Conservation (phyloP, 2,329 filamentous ascomycete species). For the Torrubiella hemipterigena region DNA sequence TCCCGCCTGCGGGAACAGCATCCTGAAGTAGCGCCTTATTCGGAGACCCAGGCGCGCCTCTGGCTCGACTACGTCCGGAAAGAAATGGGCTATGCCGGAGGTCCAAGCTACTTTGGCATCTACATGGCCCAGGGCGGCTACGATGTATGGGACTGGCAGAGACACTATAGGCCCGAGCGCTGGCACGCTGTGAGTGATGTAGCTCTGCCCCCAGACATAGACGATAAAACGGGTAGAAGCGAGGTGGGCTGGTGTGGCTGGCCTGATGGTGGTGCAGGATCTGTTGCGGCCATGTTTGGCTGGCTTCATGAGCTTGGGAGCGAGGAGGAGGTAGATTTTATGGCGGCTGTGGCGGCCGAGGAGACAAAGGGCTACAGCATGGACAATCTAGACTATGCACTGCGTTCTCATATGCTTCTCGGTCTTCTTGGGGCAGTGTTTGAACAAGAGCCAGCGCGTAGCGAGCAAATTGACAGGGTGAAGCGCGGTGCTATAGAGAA, state of each 20-base stretch:
- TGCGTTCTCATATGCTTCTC: slow-evolving; percentile 9
- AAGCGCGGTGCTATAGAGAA: neutral
- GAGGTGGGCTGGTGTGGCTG: slow-evolving; percentile 6
- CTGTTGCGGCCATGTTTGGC: slow-evolving; percentile 2
- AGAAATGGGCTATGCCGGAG: neutral
- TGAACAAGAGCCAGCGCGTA: slow-evolving; percentile 1
- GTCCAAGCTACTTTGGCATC: slow-evolving; percentile 1
- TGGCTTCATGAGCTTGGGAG: slow-evolving; percentile 10
- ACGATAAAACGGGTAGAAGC: slow-evolving; percentile 5
- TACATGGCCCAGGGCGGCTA: slow-evolving; percentile 1
- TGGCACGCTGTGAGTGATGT: slow-evolving; percentile 2
- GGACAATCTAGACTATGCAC: slow-evolving; percentile 5
- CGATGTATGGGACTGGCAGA: slow-evolving; percentile 2
- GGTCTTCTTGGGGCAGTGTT: slow-evolving; percentile 6
- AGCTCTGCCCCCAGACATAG: slow-evolving; percentile 4
- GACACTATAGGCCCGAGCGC: neutral
- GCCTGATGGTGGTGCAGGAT: slow-evolving; percentile 5
- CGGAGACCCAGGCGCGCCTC: slow-evolving; percentile 2
- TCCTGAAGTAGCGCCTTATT: slow-evolving; percentile 1
- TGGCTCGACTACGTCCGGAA: slow-evolving; percentile 1
- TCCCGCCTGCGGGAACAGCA: slow-evolving; percentile 1
- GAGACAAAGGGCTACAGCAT: slow-evolving; percentile 6
- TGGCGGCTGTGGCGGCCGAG: slow-evolving; percentile 8
- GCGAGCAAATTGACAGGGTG: neutral
- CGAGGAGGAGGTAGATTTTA: slow-evolving; percentile 10